Conservation (phyloP, 2,329 filamentous ascomycete genomes). For the Penicillium sclerotiorum region DNA sequence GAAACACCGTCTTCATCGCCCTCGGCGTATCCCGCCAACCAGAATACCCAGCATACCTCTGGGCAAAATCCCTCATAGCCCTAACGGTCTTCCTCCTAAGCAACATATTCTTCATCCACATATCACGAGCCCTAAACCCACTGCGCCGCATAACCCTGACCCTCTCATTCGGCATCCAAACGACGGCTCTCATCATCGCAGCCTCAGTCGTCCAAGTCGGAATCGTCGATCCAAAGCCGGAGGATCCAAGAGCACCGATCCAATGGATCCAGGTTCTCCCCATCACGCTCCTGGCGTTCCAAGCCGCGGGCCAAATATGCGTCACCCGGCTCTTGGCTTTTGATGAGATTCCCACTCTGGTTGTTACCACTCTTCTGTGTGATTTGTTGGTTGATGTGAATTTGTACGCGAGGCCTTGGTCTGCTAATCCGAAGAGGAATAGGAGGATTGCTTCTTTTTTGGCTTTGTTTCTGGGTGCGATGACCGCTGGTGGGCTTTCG, state of each 20-base stretch:
- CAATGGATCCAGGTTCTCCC: constrained; percentile 15
- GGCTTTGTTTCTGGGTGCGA: constrained; percentile 43
- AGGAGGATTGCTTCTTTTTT: constrained; percentile 40
- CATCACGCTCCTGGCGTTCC: constrained; percentile 36
- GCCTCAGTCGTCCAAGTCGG: constrained; percentile 38
- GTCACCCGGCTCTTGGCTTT: constrained; percentile 31
- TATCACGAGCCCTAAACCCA: constrained; percentile 34
- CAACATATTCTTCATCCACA: constrained; percentile 43
- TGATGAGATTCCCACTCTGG: constrained; percentile 37
- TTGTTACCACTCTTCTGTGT: constrained; percentile 30
- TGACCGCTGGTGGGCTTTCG: constrained; percentile 44
- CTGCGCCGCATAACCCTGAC: constrained; percentile 43
- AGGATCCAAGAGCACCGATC: constrained; percentile 9
- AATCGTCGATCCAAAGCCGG: constrained; percentile 32
- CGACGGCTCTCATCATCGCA: constrained; percentile 36
- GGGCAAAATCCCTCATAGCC: constrained; percentile 48
- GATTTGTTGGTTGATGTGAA: constrained; percentile 10
- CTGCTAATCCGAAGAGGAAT: constrained; percentile 36
- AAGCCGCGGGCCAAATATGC: constrained; percentile 36
- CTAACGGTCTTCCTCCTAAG: constrained; percentile 42
- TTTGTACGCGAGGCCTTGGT: constrained; percentile 20
- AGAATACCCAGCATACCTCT: constrained; percentile 42
- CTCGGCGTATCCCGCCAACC: constrained; percentile 47
- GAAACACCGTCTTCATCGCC: constrained; percentile 49
- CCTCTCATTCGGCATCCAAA: constrained; percentile 44